phyloP scores from a whole-genome alignment of 202 grass and related monocot species.

The Eragrostis tef region DNA sequence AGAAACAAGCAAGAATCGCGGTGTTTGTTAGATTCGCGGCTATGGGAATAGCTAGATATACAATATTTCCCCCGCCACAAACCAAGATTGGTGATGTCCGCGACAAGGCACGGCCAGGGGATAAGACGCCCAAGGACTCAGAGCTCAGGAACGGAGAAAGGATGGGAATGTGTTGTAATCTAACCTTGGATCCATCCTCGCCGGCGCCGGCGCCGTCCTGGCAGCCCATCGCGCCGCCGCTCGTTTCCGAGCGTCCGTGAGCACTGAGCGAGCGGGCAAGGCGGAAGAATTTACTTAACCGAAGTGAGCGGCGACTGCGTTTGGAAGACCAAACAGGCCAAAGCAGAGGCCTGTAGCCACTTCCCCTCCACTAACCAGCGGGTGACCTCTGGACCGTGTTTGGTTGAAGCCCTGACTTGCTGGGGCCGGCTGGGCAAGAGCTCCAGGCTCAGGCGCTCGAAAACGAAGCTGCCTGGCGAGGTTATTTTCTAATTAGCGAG shows the following conservation, averaged over 20 bases:
- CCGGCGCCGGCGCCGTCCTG: not conserved
- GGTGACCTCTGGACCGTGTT: too few relatives aligned
- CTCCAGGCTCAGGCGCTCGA: too few relatives aligned
- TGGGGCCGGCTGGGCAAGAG: too few relatives aligned
- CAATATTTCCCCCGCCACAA: not conserved
- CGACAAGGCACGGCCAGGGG: not conserved
- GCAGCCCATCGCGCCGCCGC: conserved; percentile 34
- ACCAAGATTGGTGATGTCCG: not conserved
- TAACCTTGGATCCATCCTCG: conserved; percentile 43
- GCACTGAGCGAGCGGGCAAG: not conserved
- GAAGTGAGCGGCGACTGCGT: not conserved
- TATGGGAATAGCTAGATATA: not conserved
- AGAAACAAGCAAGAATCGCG: not conserved
- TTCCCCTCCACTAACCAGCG: too few relatives aligned
- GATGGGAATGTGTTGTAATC: not conserved
- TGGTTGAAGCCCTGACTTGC: too few relatives aligned
- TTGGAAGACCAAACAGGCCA: too few relatives aligned
- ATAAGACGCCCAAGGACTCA: not conserved
- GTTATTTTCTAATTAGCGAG: too few relatives aligned
- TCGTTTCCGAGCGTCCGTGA: not conserved
- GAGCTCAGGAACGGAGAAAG: not conserved
- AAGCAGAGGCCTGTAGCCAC: too few relatives aligned
- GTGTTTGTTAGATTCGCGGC: not conserved
- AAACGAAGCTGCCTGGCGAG: too few relatives aligned
- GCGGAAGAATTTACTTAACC: not conserved